Evolutionary conservation across 148 eudicot genomes (phyloP), one percentile per base, ranked within the genome.

Genomic region (Dysphania ambrosioides): DNA sequence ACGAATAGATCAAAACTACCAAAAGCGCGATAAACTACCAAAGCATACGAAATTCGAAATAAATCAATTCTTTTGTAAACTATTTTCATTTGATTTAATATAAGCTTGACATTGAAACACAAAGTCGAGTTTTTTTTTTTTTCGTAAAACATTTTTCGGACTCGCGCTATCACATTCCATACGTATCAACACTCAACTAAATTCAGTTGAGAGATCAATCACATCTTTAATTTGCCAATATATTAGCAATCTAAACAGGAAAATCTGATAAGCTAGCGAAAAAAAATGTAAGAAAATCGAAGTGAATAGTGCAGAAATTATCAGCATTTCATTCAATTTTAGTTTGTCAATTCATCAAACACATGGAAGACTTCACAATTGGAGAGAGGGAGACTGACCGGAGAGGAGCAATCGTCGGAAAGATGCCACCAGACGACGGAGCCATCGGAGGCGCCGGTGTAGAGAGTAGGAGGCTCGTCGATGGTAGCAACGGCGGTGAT

Each of bases 391-490:
- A 32, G 67, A 27, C 75, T 49, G 4, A 75, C 35, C 42, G 72
- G 75, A 16, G 78, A 70, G 65, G 70, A 73, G 36, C 29, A 70
- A 42, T 87, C 70, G 71, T 77, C 56, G 69, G 84, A 75, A 67
- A 90, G 70, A 76, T 85, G 87, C 99, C 99, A 96, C 93, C 93
- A 92, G 87, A 89, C 78, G 84, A 96, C 80, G 87, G 97, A 88
- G 89, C 99, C 99, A 84, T 96, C 97, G 64, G 90, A 80, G 65
- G 93, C 97, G 87, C 93, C 99, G 79, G 99, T 96, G 86, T 89
- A 96, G 19, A 96, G 88, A 78, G 94, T 85, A 18, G 93, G 85
- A 19, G 97, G 97, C 4, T 73, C 74, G 55, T 68, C 47, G 60
- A 85, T 83, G 16, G 71, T 82, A 61, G 89, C 82, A 70, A 79